A percentile compares a stretch with the other conserved stretches of the same genome.
These are phyloP conservation scores for Arachnopeziza araneosa DNA, from an alignment of 2,329 filamentous ascomycete species.

Conservation along the genomic window DNA sequence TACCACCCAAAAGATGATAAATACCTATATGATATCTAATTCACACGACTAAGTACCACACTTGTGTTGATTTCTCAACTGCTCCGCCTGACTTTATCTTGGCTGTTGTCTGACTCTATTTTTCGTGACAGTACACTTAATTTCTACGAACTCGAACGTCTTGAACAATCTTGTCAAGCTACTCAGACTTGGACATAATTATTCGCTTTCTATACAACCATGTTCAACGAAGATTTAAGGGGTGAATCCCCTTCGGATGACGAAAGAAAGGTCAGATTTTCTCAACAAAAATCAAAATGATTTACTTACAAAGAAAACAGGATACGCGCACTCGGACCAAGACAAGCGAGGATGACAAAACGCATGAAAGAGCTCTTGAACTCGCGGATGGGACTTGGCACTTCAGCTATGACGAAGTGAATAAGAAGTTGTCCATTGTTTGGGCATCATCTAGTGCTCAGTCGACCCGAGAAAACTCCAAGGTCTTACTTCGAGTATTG, in stretches of 20 bases:
- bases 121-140: background rate
- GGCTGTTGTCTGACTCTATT: too few relatives aligned
- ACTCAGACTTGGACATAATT: background rate
- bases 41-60: too few relatives aligned
- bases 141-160: background rate
- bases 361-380: background rate
- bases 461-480: background rate
- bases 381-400: background rate
- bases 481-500: background rate
- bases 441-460: background rate
- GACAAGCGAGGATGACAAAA: background rate
- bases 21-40: too few relatives aligned
- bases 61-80: too few relatives aligned
- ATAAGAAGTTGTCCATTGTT: background rate
- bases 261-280: background rate
- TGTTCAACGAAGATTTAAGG: background rate
- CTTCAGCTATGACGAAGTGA: background rate
- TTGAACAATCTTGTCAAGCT: background rate
- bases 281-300: background rate
- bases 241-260: background rate
- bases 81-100: too few relatives aligned
- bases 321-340: background rate
- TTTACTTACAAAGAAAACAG: background rate
- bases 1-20: too few relatives aligned
- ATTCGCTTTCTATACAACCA: background rate